A percentile compares a stretch with the other conserved stretches of the same genome.
Conservation (phyloP, 371 early-diverging fungal genomes). For the Rhizopus delemar region DNA sequence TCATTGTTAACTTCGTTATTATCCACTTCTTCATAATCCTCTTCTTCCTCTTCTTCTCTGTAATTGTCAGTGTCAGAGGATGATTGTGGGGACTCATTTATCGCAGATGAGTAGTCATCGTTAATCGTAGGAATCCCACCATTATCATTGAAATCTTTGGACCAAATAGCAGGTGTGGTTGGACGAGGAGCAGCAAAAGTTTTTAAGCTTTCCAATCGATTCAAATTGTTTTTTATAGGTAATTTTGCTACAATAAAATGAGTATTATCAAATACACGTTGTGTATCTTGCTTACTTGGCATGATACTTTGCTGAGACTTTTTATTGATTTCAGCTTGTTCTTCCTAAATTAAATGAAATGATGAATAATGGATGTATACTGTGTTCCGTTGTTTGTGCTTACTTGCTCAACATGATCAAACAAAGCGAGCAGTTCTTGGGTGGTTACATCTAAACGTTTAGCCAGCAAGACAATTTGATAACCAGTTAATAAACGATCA, state of each 20-base stretch:
- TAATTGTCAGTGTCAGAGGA: neutral
- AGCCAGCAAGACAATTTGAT: slow-evolving; percentile 22
- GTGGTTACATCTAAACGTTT: slow-evolving; percentile 14
- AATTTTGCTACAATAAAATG: neutral
- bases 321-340: neutral
- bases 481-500: slow-evolving; percentile 22
- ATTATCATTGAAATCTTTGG: slow-evolving; percentile 7
- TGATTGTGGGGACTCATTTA: neutral
- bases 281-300: neutral
- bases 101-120: neutral
- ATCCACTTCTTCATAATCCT: neutral
- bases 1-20: too few species aligned
- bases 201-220: neutral
- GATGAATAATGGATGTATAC: neutral
- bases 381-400: neutral
- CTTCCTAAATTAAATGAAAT: neutral
- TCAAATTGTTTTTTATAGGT: neutral
- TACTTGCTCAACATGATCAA: slow-evolving; percentile 12
- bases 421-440: slow-evolving; percentile 1
- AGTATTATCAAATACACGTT: neutral
- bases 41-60: neutral
- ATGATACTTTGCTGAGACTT: neutral
- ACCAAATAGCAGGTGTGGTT: slow-evolving; percentile 24
- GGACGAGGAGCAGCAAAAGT: slow-evolving; percentile 5
- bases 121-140: neutral